phyloP scores from a whole-genome alignment of 1,284 basidiomycete species.

The Apiotrichum montevideense region DNA sequence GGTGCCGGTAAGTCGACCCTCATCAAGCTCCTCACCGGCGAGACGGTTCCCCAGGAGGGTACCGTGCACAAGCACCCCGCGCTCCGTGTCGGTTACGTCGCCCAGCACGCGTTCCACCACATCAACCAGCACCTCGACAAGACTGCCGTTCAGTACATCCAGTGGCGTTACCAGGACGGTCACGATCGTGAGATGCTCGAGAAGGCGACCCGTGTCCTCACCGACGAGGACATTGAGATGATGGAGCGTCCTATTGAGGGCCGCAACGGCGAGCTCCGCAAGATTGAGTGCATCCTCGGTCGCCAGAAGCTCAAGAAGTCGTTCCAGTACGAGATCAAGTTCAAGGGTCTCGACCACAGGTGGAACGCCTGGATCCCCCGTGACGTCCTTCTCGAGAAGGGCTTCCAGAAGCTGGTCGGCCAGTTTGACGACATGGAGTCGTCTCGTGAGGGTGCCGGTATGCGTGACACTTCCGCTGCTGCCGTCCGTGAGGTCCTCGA shows the following conservation, averaged over 20 bases:
- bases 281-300: conserved; percentile 80
- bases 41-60: conserved; percentile 87
- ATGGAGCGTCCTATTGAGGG: conserved; percentile 87
- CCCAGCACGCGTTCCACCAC: conserved; percentile 96
- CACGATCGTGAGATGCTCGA: conserved; percentile 93
- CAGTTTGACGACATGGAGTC: conserved; percentile 97
- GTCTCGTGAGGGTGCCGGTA: conserved; percentile 84
- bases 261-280: conserved; percentile 83
- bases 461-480: conserved; percentile 71
- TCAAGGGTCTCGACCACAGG: conserved; percentile 86
- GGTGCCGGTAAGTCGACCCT: conserved; percentile 93
- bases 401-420: conserved; percentile 84
- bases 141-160: conserved; percentile 91
- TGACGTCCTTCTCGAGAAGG: conserved; percentile 79
- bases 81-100: conserved; percentile 93
- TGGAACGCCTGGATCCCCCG: conserved; percentile 90
- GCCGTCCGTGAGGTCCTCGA: conserved; percentile 83
- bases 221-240: conserved; percentile 75
- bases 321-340: conserved; percentile 95
- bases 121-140: conserved; percentile 91
- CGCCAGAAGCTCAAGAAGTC: conserved; percentile 97
- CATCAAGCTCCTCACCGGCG: conserved; percentile 79
- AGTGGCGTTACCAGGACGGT: conserved; percentile 99
- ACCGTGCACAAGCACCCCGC: conserved; percentile 94
- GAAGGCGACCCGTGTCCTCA: conserved; percentile 83